phyloP scores from a whole-genome alignment of 2,329 filamentous ascomycete species.

The Diplodia corticola region DNA sequence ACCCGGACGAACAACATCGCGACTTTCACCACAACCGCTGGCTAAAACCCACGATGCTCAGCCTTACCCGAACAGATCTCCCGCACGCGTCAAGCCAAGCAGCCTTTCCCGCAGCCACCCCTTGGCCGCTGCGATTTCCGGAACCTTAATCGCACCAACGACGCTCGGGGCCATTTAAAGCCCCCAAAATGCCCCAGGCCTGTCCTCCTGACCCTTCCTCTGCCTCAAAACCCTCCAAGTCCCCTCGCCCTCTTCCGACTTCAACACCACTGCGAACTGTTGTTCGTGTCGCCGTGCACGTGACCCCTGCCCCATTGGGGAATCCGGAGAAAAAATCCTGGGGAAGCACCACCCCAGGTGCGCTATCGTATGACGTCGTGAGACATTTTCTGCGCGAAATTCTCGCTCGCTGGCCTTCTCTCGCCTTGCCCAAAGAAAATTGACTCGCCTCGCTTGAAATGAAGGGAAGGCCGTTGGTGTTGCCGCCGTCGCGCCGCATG shows the following conservation, averaged over 20 bases:
- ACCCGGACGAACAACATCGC: constrained; percentile 20
- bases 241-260: neutral
- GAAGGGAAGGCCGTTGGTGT: neutral
- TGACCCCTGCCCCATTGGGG: neutral
- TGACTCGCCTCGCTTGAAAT: neutral
- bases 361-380: constrained; percentile 6
- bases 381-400: neutral
- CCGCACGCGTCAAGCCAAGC: constrained; percentile 6
- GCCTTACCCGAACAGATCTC: constrained; percentile 16
- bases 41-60: constrained; percentile 12
- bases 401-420: neutral
- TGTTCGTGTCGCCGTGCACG: neutral
- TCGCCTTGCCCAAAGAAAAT: neutral
- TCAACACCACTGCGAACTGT: neutral
- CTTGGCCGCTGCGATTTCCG: constrained; percentile 1
- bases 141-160: constrained; percentile 13
- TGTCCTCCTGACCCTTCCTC: neutral
- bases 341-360: neutral
- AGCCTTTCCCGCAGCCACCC: constrained; percentile 12
- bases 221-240: neutral
- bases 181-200: neutral
- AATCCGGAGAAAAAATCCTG: neutral
- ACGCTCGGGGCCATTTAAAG: constrained; percentile 1
- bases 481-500: constrained; percentile 10
- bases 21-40: neutral